phyloP scores from a whole-genome alignment of 768 basidiomycete species.

The Leucosporidium yakuticum region DNA sequence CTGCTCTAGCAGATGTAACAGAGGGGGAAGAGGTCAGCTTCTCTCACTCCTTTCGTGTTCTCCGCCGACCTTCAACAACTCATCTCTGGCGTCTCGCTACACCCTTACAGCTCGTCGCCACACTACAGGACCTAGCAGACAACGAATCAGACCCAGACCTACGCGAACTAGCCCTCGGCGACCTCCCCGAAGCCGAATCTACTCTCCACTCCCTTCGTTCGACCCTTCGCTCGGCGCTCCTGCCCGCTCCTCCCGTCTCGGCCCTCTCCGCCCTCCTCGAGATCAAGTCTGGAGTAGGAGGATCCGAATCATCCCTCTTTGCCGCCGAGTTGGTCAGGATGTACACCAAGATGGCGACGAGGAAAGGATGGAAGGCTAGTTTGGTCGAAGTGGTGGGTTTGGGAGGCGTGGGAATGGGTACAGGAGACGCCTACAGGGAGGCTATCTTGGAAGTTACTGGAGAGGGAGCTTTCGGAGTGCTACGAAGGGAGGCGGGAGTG shows the following conservation, averaged over 20 bases:
- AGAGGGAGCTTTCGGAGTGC: constrained; percentile 64
- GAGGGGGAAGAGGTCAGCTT: constrained; percentile 16
- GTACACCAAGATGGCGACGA: constrained; percentile 63
- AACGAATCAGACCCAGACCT: constrained; percentile 68
- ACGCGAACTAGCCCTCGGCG: constrained; percentile 57
- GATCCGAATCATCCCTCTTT: constrained; percentile 79
- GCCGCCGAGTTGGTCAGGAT: constrained; percentile 69
- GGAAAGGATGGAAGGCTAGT: constrained; percentile 56
- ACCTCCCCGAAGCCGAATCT: constrained; percentile 18
- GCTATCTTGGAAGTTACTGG: constrained; percentile 75
- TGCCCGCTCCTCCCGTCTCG: constrained; percentile 18
- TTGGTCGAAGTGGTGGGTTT: constrained; percentile 35
- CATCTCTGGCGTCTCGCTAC: too few relatives aligned
- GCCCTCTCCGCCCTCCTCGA: constrained; percentile 68
- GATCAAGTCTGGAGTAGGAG: constrained; percentile 87
- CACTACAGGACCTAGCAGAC: constrained; percentile 25
- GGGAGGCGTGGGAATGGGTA: constrained; percentile 20
- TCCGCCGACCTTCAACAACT: background rate
- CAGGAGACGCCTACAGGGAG: constrained; percentile 54
- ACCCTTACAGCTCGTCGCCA: constrained; percentile 12
- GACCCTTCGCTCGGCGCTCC: constrained; percentile 18
- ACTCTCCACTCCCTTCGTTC: constrained; percentile 3
- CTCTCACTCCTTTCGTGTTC: background rate
- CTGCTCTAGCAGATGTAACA: constrained; percentile 7
- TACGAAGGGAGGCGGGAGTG: constrained; percentile 90